A percentile compares a stretch with the other conserved stretches of the same genome.
phyloP scores from a whole-genome alignment of 2,329 filamentous ascomycete species.

The Pseudocercospora musae region DNA sequence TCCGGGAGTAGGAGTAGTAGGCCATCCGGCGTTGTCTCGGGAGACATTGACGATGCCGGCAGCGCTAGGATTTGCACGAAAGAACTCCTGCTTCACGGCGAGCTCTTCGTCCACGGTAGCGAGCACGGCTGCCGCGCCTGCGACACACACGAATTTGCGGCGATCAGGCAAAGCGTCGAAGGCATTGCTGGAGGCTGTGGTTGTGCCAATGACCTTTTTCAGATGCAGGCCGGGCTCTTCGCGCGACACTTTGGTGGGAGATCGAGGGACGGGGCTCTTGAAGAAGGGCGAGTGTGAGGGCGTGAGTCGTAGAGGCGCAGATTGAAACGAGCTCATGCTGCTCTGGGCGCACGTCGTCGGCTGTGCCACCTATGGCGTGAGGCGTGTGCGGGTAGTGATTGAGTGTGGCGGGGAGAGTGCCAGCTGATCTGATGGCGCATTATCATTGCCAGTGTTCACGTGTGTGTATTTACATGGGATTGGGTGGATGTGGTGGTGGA shows the following conservation, averaged over 20 bases:
- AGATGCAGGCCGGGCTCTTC: conserved; percentile 60
- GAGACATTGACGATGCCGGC: conserved; percentile 6
- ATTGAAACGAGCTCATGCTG: conserved; percentile 22
- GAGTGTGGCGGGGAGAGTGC: conserved; percentile 17
- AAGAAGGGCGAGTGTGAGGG: conserved; percentile 59
- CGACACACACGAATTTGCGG: conserved; percentile 78
- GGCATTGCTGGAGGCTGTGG: conserved; percentile 76
- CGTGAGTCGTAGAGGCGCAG: conserved; percentile 37
- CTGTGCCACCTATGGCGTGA: conserved; percentile 11
- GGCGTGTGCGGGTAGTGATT: no score
- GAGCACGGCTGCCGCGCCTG: conserved; percentile 89
- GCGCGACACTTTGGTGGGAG: conserved; percentile 53
- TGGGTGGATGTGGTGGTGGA: background rate
- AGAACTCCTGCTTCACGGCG: conserved; percentile 75
- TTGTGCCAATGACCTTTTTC: conserved; percentile 85
- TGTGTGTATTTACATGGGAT: background rate
- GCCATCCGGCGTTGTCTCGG: conserved; percentile 24
- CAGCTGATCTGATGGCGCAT: conserved; percentile 10
- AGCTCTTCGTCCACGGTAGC: conserved; percentile 70
- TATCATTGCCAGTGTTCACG: background rate
- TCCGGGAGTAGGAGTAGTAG: conserved; percentile 25
- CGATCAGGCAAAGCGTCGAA: conserved; percentile 76
- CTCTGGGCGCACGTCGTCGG: conserved; percentile 20
- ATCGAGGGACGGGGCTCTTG: conserved; percentile 61
- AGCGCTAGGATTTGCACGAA: conserved; percentile 58